Conservation (phyloP, 257 asterid genomes). For the Jaltomata sinuosa region DNA sequence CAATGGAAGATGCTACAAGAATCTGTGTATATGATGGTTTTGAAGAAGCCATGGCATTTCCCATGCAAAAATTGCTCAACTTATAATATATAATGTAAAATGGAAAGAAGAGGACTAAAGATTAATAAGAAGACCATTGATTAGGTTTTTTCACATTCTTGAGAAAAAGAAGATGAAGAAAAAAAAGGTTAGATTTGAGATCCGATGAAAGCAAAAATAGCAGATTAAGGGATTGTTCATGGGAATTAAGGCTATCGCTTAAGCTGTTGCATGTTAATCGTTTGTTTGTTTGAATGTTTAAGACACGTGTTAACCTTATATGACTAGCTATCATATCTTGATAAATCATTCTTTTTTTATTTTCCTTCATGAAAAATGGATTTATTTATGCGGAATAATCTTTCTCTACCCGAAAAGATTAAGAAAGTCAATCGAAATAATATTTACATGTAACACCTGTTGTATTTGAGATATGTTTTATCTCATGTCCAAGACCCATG, state of each 20-base stretch:
- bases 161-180: background rate
- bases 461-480: too few species aligned
- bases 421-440: too few species aligned
- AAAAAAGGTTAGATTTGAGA: background rate
- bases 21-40: conserved; percentile 45
- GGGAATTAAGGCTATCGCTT: background rate
- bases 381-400: background rate
- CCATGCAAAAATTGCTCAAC: background rate
- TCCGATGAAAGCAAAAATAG: background rate
- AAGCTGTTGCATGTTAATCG: background rate
- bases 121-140: background rate
- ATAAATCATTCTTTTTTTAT: background rate
- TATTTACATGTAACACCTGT: too few species aligned
- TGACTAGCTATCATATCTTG: background rate
- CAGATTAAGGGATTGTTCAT: background rate
- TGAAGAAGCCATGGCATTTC: background rate
- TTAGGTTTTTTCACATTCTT: background rate
- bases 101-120: background rate
- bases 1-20: conserved; percentile 68
- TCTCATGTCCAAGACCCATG: too few species aligned
- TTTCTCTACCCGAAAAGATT: background rate
- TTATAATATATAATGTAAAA: background rate
- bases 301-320: background rate
- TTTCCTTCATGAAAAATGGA: background rate
- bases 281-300: background rate